phyloP scores from a whole-genome alignment of 2,329 filamentous ascomycete species.

The Fusarium xyrophilum region DNA sequence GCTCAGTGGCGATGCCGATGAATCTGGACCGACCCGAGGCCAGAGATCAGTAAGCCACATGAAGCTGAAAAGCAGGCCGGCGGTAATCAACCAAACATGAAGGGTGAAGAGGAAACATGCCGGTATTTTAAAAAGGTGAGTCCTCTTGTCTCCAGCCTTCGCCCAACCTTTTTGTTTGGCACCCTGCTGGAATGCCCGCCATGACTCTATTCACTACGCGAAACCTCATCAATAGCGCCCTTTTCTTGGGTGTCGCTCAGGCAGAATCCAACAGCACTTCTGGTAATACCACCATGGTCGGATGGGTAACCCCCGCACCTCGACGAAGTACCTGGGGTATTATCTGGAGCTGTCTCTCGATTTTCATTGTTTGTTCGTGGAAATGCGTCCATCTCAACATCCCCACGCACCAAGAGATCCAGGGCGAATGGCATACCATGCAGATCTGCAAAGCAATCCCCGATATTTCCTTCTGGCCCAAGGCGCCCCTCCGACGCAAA shows the following conservation, averaged over 20 bases:
- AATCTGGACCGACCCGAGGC: not conserved
- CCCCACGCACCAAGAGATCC: not conserved
- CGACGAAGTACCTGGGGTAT: not conserved
- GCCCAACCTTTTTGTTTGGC: fast-evolving
- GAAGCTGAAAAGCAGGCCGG: not conserved
- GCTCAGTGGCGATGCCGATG: fast-evolving
- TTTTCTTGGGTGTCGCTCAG: fast-evolving
- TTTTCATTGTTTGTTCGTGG: not conserved
- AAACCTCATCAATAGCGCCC: not conserved
- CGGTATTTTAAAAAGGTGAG: fast-evolving
- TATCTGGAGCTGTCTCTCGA: not conserved
- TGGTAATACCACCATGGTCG: not conserved
- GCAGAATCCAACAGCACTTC: not conserved
- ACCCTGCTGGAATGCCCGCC: fast-evolving
- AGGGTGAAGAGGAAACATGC: fast-evolving
- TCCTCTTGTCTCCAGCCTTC: fast-evolving
- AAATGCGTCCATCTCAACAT: not conserved
- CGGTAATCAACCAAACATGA: fast-evolving
- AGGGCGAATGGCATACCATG: fast-evolving
- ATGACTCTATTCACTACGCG: fast-evolving
- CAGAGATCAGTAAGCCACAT: fast-evolving
- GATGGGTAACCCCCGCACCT: not conserved
- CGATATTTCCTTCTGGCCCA: fast-evolving
- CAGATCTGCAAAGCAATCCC: fast-evolving
- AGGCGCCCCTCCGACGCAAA: fast-evolving